Evolutionary conservation across 2,329 filamentous ascomycete genomes (phyloP).

Genomic region (Cordyceps tenuipes): DNA sequence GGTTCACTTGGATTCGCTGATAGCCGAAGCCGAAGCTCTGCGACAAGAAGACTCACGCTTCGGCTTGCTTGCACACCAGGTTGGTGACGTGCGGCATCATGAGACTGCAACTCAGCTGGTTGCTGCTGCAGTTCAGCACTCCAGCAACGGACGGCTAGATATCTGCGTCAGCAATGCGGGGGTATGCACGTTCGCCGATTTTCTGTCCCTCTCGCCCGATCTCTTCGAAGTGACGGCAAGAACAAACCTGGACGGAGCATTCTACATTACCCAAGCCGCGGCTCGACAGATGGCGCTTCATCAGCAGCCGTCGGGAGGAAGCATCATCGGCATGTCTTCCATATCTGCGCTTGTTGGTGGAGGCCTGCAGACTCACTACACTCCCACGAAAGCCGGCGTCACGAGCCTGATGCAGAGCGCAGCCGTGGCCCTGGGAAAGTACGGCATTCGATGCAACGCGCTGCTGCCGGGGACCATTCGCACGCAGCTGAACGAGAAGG

Average conservation of each 20-base stretch:
- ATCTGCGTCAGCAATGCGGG: slow-evolving; percentile 86
- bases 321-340: slow-evolving; percentile 69
- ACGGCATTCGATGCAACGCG: slow-evolving; percentile 75
- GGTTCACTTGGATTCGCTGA: slow-evolving; percentile 43
- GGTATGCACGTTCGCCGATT: slow-evolving; percentile 80
- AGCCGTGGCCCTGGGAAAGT: slow-evolving; percentile 67
- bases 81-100: slow-evolving; percentile 70
- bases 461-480: slow-evolving; percentile 74
- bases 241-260: slow-evolving; percentile 83
- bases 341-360: slow-evolving; percentile 73
- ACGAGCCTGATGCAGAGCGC: slow-evolving; percentile 75
- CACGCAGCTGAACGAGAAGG: slow-evolving; percentile 77
- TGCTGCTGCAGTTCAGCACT: slow-evolving; percentile 49
- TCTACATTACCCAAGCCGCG: slow-evolving; percentile 78
- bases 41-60: slow-evolving; percentile 13
- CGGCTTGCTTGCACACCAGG: slow-evolving; percentile 42
- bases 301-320: slow-evolving; percentile 60
- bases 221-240: slow-evolving; percentile 64
- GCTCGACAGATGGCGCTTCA: slow-evolving; percentile 67
- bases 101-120: slow-evolving; percentile 64
- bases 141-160: slow-evolving; percentile 54
- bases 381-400: slow-evolving; percentile 79
- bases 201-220: slow-evolving; percentile 63
- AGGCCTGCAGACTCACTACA: slow-evolving; percentile 74
- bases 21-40: slow-evolving; percentile 43